Evolutionary conservation across 2,329 filamentous ascomycete genomes (phyloP), one percentile per base, ranked within the genome.

Genomic region (Paraphaeosphaeria minitans): DNA sequence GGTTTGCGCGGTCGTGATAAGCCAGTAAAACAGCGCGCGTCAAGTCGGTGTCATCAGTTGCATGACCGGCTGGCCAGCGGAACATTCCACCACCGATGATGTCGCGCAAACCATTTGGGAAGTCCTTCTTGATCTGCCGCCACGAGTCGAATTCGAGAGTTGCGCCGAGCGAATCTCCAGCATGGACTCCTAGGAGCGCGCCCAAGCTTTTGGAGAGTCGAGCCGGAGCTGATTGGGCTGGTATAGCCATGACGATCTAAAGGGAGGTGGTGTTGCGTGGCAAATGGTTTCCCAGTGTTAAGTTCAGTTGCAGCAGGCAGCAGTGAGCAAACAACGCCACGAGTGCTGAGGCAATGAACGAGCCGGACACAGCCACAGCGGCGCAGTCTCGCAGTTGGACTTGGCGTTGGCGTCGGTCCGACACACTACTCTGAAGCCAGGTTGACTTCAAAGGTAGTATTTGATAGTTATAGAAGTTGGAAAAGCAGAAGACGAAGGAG

Each of bases 1-100:
- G 16, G 29, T 48, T 47, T 33, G 53, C 71, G 1, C 60, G 63
- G 61, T 82, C 76, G 0, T 59, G 66, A 60, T 83, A 82, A 3
- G 79, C 79, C 14, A 82, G 73, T 5, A 82, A 69, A 0, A 82
- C 77, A 10, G 75, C 80, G 4, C 80, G 78, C 4, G 79, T 81
- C 61, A 83, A 70, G 62, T 83, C 80, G 0, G 80, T 82, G 63
- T 83, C 80, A 64, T 83, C 80, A 27, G 81, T 82, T 16, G 80
- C 80, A 57, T 79, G 75, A 8, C 81, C 81, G 0, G 75, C 59
- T 0, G 75, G 56, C 80, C 81, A 83, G 21, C 45, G 12, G 57
- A 83, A 82, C 1, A 66, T 58, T 0, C 81, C 81, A 49, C 81
- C 81, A 50, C 81, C 81, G 19, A 80, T 63, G 35, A 83, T 81